These are phyloP conservation scores for Globomyces pollinis-pini DNA, from an alignment of 192 early-diverging fungal species.

Conservation along the genomic window DNA sequence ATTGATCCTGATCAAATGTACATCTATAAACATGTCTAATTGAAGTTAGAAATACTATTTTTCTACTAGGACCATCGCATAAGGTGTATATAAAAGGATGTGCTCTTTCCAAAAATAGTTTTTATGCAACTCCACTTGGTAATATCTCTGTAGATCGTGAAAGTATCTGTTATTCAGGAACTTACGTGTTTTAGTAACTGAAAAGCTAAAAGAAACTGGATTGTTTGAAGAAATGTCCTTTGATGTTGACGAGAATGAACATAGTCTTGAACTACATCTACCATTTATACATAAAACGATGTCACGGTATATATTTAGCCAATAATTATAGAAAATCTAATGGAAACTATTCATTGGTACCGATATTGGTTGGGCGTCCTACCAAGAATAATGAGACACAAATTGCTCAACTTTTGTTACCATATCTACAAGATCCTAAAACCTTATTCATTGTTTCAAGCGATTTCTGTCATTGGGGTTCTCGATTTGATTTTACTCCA, in stretches of 20 bases:
- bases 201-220: conserved; percentile 55
- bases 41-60: conserved; percentile 58
- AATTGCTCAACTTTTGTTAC: conserved; percentile 67
- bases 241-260: conserved; percentile 81
- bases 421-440: conserved; percentile 59
- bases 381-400: conserved; percentile 45
- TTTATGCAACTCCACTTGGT: conserved; percentile 85
- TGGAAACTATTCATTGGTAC: conserved; percentile 62
- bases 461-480: conserved; percentile 97
- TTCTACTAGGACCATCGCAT: conserved; percentile 88
- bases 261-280: conserved; percentile 96
- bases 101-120: conserved; percentile 61
- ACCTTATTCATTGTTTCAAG: conserved; percentile 91
- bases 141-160: conserved; percentile 63
- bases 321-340: conserved; percentile 25
- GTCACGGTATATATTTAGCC: background rate
- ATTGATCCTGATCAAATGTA: conserved; percentile 35
- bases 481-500: conserved; percentile 63
- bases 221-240: conserved; percentile 61
- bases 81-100: conserved; percentile 75
- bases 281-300: conserved; percentile 84
- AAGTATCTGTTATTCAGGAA: conserved; percentile 24
- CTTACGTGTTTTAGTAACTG: no score
- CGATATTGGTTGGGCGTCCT: conserved; percentile 80
- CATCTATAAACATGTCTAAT: no score